Base-by-base conservation (phyloP, 768 basidiomycete species). In the Hortiboletus campestris region DNA sequence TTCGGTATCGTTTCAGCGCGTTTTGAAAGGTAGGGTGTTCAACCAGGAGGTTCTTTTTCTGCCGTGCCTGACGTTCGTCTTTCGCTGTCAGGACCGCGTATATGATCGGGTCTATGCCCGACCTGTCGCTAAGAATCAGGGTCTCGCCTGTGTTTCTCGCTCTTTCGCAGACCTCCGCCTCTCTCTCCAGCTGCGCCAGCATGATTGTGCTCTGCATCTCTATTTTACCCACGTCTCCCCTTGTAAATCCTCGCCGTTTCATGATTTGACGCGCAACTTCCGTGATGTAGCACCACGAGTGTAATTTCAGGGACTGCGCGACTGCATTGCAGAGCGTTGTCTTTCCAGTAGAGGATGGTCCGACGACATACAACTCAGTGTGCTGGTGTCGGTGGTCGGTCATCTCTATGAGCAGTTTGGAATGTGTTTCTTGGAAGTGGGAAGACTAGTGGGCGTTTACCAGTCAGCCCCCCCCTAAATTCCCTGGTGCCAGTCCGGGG, bases 291-390 rank as follows among this genome's bases (percentile, higher is more conserved):
- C 75, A 76, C 31, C 65, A 53, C 17, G 63, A 62, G 2, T 58
- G 50, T 31, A 88, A 55, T 2, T 70, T 68, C 11, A 85, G 62
- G 36, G 73, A 71, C 43, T 72, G 58, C 0, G 76, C 76, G 0
- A 86, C 66, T 2, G 83, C 81, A 35, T 76, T 67, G 65, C 83
- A 86, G 4, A 87, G 75, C 0, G 85, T 87, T 25, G 86, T 84
- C 67, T 88, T 89, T n/a, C 86, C 86, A 13, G 82, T 83, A 16
- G 85, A 85, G 68, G 82, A 79, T 29, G 82, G 82, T 7, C 82
- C 83, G 45, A 84, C 67, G 41, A 84, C 65, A 57, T 78, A 83
- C 32, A 68, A n/a, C 44, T 69, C 67, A 32, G 57, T 63, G 53
- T 60, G 56, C 22, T 47, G 53, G n/a, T 40, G 19, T 38, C 45